These are phyloP conservation scores for Monotropa hypopitys DNA, from an alignment of 179 eudicot genomes.

Conservation along the genomic window DNA sequence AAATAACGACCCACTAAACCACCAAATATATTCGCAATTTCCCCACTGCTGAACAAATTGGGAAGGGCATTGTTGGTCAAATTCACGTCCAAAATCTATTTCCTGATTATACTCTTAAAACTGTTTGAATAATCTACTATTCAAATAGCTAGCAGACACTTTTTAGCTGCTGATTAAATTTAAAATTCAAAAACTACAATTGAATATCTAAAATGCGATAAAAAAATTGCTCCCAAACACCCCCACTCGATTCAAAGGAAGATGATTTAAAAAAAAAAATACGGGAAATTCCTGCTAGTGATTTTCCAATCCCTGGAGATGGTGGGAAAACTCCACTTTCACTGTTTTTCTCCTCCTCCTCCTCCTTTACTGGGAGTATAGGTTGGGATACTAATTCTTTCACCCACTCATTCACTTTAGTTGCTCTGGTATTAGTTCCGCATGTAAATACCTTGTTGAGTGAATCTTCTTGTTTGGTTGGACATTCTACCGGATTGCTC, in stretches of 20 bases:
- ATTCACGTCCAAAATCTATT: not conserved
- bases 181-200: not conserved
- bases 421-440: no score
- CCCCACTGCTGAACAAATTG: not conserved
- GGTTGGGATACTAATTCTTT: conserved; percentile 42
- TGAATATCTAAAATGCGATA: not conserved
- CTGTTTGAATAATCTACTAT: not conserved
- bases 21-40: not conserved
- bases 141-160: not conserved
- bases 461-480: no score
- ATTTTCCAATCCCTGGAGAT: conserved; percentile 35
- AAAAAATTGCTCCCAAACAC: not conserved
- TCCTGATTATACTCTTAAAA: not conserved
- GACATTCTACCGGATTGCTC: no score
- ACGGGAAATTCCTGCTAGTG: conserved; percentile 35
- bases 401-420: conserved; percentile 78
- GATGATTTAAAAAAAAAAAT: conserved; percentile 76
- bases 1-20: not conserved
- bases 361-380: conserved; percentile 10
- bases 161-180: not conserved
- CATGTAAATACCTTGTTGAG: no score
- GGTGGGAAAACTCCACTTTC: conserved; percentile 31
- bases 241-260: not conserved
- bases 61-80: not conserved
- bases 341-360: conserved; percentile 15